Evolutionary conservation across 805 yeast genomes (phyloP), one percentile per base, ranked within the genome.

Genomic region (Saccharomycopsis javanensis): DNA sequence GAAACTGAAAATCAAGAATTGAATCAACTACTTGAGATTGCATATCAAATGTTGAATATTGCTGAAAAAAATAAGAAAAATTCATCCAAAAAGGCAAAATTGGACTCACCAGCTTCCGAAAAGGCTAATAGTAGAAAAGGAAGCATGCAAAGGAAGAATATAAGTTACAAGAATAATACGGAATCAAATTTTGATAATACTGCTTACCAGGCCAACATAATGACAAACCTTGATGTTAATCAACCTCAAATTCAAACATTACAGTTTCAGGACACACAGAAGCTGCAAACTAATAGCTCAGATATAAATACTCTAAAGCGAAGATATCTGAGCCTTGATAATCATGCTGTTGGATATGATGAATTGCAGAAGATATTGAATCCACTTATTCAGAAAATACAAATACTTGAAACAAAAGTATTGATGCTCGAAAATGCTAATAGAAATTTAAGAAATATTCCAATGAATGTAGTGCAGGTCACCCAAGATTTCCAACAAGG

Each of bases 1-100:
- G 62, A 60, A 30, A 48, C 56, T 2, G 62, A 60, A 15, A 60
- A 55, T 46, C 62, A 60, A 38, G 62, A 60, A 27, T 46, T 60
- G 31, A 45, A 60, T 28, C 28, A 46, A 20, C 35, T 57, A 20
- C 50, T 60, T 37, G 50, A 50, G 25, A 58, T 57, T 37, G 58
- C 50, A 1, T 57, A 52, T 31, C 56, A 54, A 25, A 57, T 60
- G 62, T 52, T 60, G 55, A 28, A 42, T 20, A 53, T 35, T 42
- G 58, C 34, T 34, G 56, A 20, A n/a, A 57, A 51, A 30, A 20
- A 20, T 55, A 57, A 33, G 37, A 54, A 42, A 42, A 48, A 20
- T 51, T 53, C 20, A 23, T 54, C 50, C 55, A 60, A 51, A 42
- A 60, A 28, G 28, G 55, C 18, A 59, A 59, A 38, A 46, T 51